These are phyloP conservation scores for Sanguinoderma infundibulare DNA, from an alignment of 1,284 basidiomycete species.

Conservation along the genomic window DNA sequence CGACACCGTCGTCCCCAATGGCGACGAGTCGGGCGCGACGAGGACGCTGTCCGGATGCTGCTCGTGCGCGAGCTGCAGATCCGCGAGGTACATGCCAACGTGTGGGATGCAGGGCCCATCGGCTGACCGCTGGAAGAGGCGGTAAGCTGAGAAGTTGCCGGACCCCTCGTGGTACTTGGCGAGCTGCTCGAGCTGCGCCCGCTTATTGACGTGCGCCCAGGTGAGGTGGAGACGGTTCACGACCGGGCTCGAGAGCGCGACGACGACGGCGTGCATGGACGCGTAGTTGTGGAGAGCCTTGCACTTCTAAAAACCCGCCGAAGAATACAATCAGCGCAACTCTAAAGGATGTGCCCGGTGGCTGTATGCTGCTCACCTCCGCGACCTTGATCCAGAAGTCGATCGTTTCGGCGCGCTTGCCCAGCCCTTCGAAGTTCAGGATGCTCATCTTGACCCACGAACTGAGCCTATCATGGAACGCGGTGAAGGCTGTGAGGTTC, in stretches of 20 bases:
- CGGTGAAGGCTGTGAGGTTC: slow-evolving; percentile 59
- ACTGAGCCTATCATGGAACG: slow-evolving; percentile 63
- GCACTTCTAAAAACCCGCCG: slow-evolving; percentile 58
- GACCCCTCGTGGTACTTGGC: slow-evolving; percentile 59
- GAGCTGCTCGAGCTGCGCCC: slow-evolving; percentile 54
- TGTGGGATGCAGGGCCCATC: slow-evolving; percentile 72
- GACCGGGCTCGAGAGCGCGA: slow-evolving; percentile 62
- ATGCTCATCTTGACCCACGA: slow-evolving; percentile 71
- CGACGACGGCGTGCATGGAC: slow-evolving; percentile 69
- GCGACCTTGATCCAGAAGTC: slow-evolving; percentile 79
- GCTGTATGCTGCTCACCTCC: slow-evolving; percentile 49
- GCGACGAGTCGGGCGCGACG: slow-evolving; percentile 21
- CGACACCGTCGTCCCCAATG: slow-evolving; percentile 29
- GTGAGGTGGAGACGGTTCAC: slow-evolving; percentile 63
- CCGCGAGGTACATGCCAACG: slow-evolving; percentile 64
- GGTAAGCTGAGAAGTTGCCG: slow-evolving; percentile 62
- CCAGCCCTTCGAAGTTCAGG: slow-evolving; percentile 52
- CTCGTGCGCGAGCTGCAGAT: slow-evolving; percentile 60
- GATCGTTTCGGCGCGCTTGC: slow-evolving; percentile 60
- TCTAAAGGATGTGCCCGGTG: background rate
- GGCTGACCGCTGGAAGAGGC: slow-evolving; percentile 50
- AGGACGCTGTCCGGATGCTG: slow-evolving; percentile 48
- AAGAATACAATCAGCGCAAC: slow-evolving; percentile 7
- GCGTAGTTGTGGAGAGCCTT: slow-evolving; percentile 66
- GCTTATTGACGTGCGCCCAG: slow-evolving; percentile 66